Conservation (phyloP, 768 basidiomycete species). For the Paxillus ammoniavirescens region DNA sequence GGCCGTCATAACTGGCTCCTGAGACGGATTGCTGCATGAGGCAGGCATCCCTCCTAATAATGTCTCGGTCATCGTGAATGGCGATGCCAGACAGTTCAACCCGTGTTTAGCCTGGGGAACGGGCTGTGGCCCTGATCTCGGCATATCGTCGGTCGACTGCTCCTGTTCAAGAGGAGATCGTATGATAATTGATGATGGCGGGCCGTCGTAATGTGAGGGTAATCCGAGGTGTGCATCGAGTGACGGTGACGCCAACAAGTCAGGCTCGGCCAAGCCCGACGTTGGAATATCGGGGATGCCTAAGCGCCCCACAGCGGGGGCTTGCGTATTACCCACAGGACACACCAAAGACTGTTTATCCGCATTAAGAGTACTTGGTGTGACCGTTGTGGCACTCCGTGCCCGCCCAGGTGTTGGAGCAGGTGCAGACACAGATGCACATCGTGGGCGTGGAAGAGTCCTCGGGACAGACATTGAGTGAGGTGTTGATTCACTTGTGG, state of each 20-base stretch:
- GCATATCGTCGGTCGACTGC: background rate
- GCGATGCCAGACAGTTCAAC: conserved; percentile 13
- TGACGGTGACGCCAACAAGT: conserved; percentile 4
- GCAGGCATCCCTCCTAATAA: background rate
- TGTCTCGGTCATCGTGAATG: conserved; percentile 8
- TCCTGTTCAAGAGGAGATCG: conserved; percentile 14
- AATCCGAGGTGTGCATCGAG: conserved; percentile 13
- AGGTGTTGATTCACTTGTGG: conserved; percentile 3
- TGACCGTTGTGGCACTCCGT: conserved; percentile 13
- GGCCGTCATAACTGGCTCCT: conserved; percentile 1
- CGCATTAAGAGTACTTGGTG: conserved; percentile 3
- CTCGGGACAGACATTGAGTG: conserved; percentile 11
- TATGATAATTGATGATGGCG: conserved; percentile 23
- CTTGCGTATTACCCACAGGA: background rate
- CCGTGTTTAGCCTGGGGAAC: background rate
- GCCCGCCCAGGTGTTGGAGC: conserved; percentile 10
- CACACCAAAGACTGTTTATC: conserved; percentile 1
- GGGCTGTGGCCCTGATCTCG: background rate
- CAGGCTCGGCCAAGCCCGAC: background rate
- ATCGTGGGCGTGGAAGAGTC: conserved; percentile 19
- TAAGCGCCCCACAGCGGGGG: background rate
- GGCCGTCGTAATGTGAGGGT: conserved; percentile 8
- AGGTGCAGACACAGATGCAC: conserved; percentile 15
- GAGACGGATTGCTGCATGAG: background rate
- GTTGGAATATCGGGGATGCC: background rate